Conservation (phyloP, 2,329 filamentous ascomycete genomes). For the Alternaria burnsii region DNA sequence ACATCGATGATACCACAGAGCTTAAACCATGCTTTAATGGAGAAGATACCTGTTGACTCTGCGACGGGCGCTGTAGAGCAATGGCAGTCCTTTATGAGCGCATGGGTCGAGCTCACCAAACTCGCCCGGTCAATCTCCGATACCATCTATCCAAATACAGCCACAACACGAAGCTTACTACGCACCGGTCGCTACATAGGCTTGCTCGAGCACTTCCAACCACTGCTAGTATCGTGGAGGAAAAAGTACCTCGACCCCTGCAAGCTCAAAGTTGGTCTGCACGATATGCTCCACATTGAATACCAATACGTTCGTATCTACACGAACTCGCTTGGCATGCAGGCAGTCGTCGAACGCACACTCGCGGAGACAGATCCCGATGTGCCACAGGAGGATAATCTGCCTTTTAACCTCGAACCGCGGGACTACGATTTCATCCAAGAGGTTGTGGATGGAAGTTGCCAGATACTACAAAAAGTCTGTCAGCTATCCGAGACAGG, state of each 20-base stretch:
- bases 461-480: conserved; percentile 61
- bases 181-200: conserved; percentile 61
- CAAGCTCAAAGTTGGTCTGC: conserved; percentile 50
- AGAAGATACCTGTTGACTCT: conserved; percentile 52
- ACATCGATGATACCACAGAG: conserved; percentile 62
- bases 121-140: conserved; percentile 62
- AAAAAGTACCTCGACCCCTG: conserved; percentile 51
- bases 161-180: conserved; percentile 52
- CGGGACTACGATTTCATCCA: conserved; percentile 65
- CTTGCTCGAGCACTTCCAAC: conserved; percentile 58
- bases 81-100: conserved; percentile 62
- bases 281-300: conserved; percentile 63
- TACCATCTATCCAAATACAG: conserved; percentile 60
- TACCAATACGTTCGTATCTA: conserved; percentile 57
- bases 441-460: conserved; percentile 64
- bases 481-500: conserved; percentile 58
- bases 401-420: conserved; percentile 57
- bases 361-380: conserved; percentile 52
- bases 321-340: conserved; percentile 61
- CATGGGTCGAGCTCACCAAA: conserved; percentile 57
- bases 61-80: conserved; percentile 52
- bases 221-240: conserved; percentile 52
- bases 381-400: conserved; percentile 49
- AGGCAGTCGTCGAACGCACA: conserved; percentile 65
- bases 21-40: conserved; percentile 50